These are phyloP conservation scores for Rhodotorula taiwanensis DNA, from an alignment of 768 basidiomycete genomes.

Conservation along the genomic window DNA sequence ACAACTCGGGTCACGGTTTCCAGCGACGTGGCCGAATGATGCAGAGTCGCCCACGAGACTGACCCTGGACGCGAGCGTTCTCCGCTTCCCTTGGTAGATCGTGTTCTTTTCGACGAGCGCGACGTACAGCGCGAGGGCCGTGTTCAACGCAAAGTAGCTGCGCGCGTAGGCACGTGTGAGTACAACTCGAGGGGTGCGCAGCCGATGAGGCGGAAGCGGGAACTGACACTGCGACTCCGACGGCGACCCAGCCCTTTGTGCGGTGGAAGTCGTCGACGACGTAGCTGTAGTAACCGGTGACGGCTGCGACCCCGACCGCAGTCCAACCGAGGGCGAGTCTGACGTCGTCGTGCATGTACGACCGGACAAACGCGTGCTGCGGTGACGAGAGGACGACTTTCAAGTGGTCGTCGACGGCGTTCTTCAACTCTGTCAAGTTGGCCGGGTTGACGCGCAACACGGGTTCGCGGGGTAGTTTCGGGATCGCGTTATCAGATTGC, in stretches of 20 bases:
- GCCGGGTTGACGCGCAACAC: constrained; percentile 52
- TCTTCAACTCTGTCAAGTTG: constrained; percentile 53
- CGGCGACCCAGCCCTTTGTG: constrained; percentile 71
- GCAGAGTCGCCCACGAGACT: constrained; percentile 40
- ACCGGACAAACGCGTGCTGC: constrained; percentile 69
- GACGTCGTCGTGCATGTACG: constrained; percentile 79
- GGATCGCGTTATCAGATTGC: too few relatives aligned
- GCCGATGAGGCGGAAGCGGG: background rate
- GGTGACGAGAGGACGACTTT: constrained; percentile 79
- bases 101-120: constrained; percentile 76
- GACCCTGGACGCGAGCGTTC: constrained; percentile 79
- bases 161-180: background rate
- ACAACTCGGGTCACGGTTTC: background rate
- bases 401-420: constrained; percentile 70
- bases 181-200: background rate
- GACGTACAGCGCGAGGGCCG: constrained; percentile 69
- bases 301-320: constrained; percentile 70
- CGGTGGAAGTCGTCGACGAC: constrained; percentile 70
- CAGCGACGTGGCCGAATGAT: background rate
- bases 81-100: constrained; percentile 81
- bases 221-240: constrained; percentile 67
- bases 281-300: constrained; percentile 77
- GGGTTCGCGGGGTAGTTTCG: too few relatives aligned
- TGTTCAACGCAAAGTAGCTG: constrained; percentile 70
- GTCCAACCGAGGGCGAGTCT: constrained; percentile 80